phyloP scores from a whole-genome alignment of 176 grass and related monocot species.

The barley (Hordeum vulgare) region MorexV3_pseudomolecules_assembly NC_058519.1:622983837-622984336 shows the following conservation, averaged over 20 bases:
- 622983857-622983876: slow-evolving; percentile 42
- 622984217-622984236: slow-evolving; percentile 4
- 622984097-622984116: neutral
- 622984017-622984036: slow-evolving; percentile 30
- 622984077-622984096: neutral
- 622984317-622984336: neutral
- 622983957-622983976: slow-evolving; percentile 37
- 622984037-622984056: neutral
- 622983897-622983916: slow-evolving; percentile 31
- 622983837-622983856: slow-evolving; percentile 39
- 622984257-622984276: neutral
- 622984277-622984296: neutral
- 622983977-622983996: slow-evolving; percentile 36
- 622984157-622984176: slow-evolving; percentile 41
- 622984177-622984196: slow-evolving; percentile 23
- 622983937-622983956: slow-evolving; percentile 27
- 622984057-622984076: neutral
- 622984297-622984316: neutral
- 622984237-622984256: slow-evolving; percentile 7
- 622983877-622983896: slow-evolving; percentile 37
- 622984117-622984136: neutral
- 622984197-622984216: slow-evolving; percentile 35
- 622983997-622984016: slow-evolving; percentile 36
- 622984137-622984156: slow-evolving; percentile 9
- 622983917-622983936: slow-evolving; percentile 22